Conservation (phyloP, 2,329 filamentous ascomycete genomes). For the Scedosporium minutisporum region DNA sequence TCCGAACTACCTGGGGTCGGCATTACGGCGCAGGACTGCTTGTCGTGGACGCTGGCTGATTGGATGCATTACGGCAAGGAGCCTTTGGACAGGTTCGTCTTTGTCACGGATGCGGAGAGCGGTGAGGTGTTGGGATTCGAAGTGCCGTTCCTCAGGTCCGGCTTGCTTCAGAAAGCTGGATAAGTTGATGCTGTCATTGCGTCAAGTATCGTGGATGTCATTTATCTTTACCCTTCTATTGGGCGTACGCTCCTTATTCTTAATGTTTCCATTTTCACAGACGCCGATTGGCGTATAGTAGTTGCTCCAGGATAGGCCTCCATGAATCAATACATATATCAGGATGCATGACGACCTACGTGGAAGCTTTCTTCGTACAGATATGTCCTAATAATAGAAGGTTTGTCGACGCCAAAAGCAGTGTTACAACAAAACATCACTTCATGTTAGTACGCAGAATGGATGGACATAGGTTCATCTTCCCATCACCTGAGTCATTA, state of each 20-base stretch:
- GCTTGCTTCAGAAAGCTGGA: conserved; percentile 10
- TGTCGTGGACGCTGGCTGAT: conserved; percentile 21
- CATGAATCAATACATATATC: too few species aligned
- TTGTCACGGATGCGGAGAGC: conserved; percentile 16
- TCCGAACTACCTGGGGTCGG: conserved; percentile 19
- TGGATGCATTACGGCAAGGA: conserved; percentile 26
- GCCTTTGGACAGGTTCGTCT: conserved; percentile 21
- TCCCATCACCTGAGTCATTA: too few species aligned
- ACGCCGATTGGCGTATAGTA: neutral
- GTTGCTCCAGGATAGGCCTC: neutral
- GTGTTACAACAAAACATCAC: too few species aligned
- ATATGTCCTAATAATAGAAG: too few species aligned
- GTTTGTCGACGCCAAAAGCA: too few species aligned
- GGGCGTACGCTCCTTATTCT: neutral
- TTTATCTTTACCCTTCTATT: neutral
- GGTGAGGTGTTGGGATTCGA: conserved; percentile 20
- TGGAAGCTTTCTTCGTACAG: too few species aligned
- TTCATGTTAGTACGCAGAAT: too few species aligned
- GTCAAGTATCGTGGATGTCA: neutral
- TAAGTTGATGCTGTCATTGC: neutral
- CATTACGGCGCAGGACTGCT: conserved; percentile 16
- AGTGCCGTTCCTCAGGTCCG: conserved; percentile 22
- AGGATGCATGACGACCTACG: too few species aligned
- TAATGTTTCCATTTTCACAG: neutral
- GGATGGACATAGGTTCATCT: too few species aligned